Percentiles rank a stretch among this genome's conserved stretches.
Evolutionary conservation across 2,329 filamentous ascomycete species (phyloP).

Genomic region (Xylaria arbuscula): DNA sequence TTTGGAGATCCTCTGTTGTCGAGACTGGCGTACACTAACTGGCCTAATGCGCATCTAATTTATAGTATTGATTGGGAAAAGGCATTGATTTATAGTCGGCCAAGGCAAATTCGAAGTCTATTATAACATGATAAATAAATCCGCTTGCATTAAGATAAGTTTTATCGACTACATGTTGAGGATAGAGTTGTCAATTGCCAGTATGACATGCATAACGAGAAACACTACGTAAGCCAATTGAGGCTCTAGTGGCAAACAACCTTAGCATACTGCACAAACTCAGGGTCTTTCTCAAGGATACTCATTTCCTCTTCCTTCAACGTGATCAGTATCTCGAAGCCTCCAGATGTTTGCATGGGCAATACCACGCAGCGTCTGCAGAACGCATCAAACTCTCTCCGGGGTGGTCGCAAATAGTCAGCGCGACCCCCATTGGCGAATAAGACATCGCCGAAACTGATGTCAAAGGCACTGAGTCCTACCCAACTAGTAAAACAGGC

Average conservation of each 20-base stretch:
- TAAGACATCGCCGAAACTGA: slow-evolving; percentile 18
- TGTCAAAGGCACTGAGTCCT: slow-evolving; percentile 19
- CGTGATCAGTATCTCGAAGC: slow-evolving; percentile 20
- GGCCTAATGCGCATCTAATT: too few relatives aligned
- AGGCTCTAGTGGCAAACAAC: slow-evolving; percentile 14
- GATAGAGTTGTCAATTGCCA: not conserved
- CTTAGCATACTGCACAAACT: slow-evolving; percentile 21
- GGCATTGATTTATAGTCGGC: too few relatives aligned
- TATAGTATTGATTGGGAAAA: too few relatives aligned
- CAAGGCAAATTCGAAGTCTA: too few relatives aligned
- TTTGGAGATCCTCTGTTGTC: too few relatives aligned
- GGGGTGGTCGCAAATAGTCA: slow-evolving; percentile 16
- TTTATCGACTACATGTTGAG: not conserved
- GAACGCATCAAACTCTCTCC: slow-evolving; percentile 17
- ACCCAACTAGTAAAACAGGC: slow-evolving; percentile 26
- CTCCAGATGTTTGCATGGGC: slow-evolving; percentile 23
- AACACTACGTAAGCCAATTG: not conserved
- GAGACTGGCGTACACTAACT: too few relatives aligned
- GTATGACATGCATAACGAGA: not conserved
- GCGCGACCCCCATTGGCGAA: slow-evolving; percentile 19
- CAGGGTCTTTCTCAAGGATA: slow-evolving; percentile 8
- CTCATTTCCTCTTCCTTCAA: slow-evolving; percentile 21
- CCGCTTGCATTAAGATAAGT: not conserved
- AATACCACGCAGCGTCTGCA: slow-evolving; percentile 22
- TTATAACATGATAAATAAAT: too few relatives aligned